Base-by-base conservation (phyloP, 495 filamentous ascomycete genomes). In the Pseudotulostoma volvatum region DNA sequence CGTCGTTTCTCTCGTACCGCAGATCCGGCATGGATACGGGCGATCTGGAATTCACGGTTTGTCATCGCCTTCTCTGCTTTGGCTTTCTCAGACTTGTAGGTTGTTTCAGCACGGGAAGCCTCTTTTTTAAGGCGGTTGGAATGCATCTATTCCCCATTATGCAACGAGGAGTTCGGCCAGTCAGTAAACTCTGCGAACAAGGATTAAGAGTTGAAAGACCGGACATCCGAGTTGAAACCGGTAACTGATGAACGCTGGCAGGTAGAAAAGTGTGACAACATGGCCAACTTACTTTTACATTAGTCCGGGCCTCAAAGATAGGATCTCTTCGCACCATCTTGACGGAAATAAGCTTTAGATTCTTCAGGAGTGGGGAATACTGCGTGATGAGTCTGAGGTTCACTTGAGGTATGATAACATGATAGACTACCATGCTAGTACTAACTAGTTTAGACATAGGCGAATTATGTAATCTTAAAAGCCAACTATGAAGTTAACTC, bases 21-120 rank as follows among this genome's bases (percentile, higher is more conserved):
- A 13, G 56, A 61, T 18, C 54, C 54, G 38, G 63, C 63, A 48
- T 67, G 63, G 50, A 67, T 67, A 28, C 63, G 61, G 38, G 63
- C 63, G 46, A 67, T 67, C 40, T 67, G 60, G 46, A 67, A 67
- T 47, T 67, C 63, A 36, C 52, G 61, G 44, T 62, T 61, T 40
- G 65, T 65, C 63, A 67, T 65, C 7, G 63, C 61, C 31, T 57
- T 61, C 44, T 67, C 63, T 19, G 63, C 63, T 53, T 67, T 67
- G 16, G 60, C 56, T 34, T 64, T 63, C 43, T 67, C 63, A 9
- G 61, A 58, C 44, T 67, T 65, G 56, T 51, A 67, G 28, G 63
- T 67, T 18, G 60, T 40, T 44, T 65, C 63, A 3, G 63, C 63
- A 7, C 63, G 58, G 25, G 49, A 47, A 21, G 63, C 58, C 42